These are phyloP conservation scores for Chytriomyces confervae DNA, from an alignment of 192 early-diverging fungal species.

Conservation along the genomic window DNA sequence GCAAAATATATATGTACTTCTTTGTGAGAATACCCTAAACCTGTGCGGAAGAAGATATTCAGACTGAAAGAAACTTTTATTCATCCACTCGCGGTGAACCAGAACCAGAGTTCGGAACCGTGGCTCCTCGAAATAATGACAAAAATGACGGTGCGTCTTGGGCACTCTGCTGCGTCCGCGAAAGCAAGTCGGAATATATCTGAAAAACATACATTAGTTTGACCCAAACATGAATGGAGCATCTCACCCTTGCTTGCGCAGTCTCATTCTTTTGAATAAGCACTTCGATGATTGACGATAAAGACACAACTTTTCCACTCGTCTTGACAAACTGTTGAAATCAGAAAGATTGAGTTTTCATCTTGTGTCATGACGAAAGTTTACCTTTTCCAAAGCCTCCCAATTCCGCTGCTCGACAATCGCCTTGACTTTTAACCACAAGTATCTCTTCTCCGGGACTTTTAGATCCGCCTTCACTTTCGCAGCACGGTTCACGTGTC, in stretches of 20 bases:
- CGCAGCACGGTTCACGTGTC: constrained; percentile 71
- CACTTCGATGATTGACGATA: constrained; percentile 14
- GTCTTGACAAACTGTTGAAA: constrained; percentile 28
- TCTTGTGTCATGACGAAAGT: too few relatives aligned
- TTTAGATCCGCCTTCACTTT: constrained; percentile 86
- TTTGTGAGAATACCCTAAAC: too few relatives aligned
- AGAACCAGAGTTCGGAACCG: too few relatives aligned
- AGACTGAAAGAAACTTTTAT: too few relatives aligned
- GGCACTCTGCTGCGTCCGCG: constrained; percentile 2
- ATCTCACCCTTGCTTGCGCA: constrained; percentile 30
- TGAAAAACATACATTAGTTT: not conserved
- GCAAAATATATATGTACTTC: too few relatives aligned
- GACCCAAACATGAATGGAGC: not conserved
- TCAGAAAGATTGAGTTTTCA: not conserved
- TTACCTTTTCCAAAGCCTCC: constrained; percentile 79
- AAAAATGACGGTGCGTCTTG: not conserved
- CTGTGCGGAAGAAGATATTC: too few relatives aligned
- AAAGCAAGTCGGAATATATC: not conserved
- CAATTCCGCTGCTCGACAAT: constrained; percentile 79
- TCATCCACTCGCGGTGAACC: too few relatives aligned
- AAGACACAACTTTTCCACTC: constrained; percentile 8
- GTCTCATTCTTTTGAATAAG: constrained; percentile 9
- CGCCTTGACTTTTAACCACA: constrained; percentile 88
- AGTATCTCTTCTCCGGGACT: constrained; percentile 85
- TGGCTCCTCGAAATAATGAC: not conserved